A percentile compares a stretch with the other conserved stretches of the same genome.
These are phyloP conservation scores for Yamadazyma siamensis DNA, from an alignment of 1,139 yeast species.

Conservation along the genomic window DNA sequence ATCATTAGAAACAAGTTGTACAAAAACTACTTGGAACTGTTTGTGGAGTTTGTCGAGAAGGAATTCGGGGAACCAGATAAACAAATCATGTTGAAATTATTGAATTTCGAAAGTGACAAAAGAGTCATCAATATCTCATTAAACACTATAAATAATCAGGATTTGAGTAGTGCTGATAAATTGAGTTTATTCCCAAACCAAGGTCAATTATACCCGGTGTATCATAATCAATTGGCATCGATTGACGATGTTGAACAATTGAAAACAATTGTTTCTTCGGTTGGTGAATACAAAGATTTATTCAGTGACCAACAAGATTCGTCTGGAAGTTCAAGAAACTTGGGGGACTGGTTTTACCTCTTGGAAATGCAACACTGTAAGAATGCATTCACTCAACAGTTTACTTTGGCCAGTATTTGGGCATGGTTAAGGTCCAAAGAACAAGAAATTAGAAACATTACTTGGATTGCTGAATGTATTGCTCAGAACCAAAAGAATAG, in stretches of 20 bases:
- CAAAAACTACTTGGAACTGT: conserved; percentile 91
- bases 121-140: conserved; percentile 88
- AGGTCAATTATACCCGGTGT: conserved; percentile 79
- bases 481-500: conserved; percentile 84
- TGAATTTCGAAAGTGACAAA: conserved; percentile 92
- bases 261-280: conserved; percentile 65
- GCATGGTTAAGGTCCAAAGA: conserved; percentile 96
- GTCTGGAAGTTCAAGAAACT: conserved; percentile 49
- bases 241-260: conserved; percentile 87
- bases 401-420: conserved; percentile 87
- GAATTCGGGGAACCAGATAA: conserved; percentile 72
- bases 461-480: conserved; percentile 98
- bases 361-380: conserved; percentile 90
- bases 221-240: conserved; percentile 64
- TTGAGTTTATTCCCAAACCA: conserved; percentile 68
- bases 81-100: conserved; percentile 73
- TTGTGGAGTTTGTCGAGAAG: conserved; percentile 58
- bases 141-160: conserved; percentile 80
- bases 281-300: conserved; percentile 71
- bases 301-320: conserved; percentile 55
- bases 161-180: conserved; percentile 69
- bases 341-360: conserved; percentile 92
- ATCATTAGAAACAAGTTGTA: conserved; percentile 87
- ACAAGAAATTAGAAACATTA: conserved; percentile 92
- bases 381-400: conserved; percentile 95